Base-by-base conservation (phyloP, 768 basidiomycete species). In the Phaeotremella fagi region DNA sequence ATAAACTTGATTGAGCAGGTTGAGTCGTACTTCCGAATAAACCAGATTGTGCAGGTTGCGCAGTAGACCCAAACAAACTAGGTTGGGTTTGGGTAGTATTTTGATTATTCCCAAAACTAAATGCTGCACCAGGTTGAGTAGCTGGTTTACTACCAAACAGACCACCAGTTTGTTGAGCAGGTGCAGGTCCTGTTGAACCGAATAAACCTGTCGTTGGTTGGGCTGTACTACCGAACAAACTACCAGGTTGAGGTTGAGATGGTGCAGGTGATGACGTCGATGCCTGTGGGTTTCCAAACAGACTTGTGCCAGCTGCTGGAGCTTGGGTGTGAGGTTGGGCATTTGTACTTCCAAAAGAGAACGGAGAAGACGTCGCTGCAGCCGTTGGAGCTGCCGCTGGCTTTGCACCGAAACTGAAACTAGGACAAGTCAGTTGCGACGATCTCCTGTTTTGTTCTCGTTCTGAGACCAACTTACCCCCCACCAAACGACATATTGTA, bases 341-440 rank as follows among this genome's bases (percentile, higher is more conserved):
- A 28, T 54, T 57, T 1, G 63, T 64, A 1, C 64, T 37, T 1
- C 57, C 58, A 43, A 64, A 57, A 3, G 57, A 48, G n/a, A n/a
- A n/a, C 12, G 67, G 61, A 24, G 55, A 54, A 14, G 57, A 29
- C 7, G 59, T 45, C 29, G 53, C 53, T n/a, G 45, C 23, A 5
- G 50, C 20, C 12, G 46, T 48, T 14, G 38, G 23, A 29, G 50
- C 18, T 11, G 14, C n/a, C 4, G 55, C 48, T 20, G 54, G 35
- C 20, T 58, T 23, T 35, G 52, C 35, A 12, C 61, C 63, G 37
- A 67, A 70, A 15, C 50, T 64, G 50, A 62, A 63, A 29, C 63
- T 64, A 37, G 50, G 37, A 23, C 12, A 28, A 1, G 24, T 41
- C 16, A 45, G 45, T 20, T 27, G 29, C 15, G 45, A n/a, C n/a